Evolutionary conservation across 2,329 filamentous ascomycete genomes (phyloP), one percentile per base, ranked within the genome.

Genomic region (Talaromyces funiculosus): DNA sequence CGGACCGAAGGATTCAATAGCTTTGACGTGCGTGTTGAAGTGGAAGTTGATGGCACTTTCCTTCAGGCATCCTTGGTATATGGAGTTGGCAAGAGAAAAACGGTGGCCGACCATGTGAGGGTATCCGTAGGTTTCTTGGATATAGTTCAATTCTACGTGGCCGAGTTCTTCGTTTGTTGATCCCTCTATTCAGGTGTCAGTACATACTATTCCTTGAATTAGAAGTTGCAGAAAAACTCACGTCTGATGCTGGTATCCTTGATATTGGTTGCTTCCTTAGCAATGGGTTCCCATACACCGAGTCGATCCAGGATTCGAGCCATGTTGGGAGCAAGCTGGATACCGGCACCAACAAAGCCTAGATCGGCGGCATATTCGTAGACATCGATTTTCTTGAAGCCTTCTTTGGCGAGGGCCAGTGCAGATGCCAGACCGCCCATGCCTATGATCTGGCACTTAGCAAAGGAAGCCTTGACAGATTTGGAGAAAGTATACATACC

Each of bases 271-370:
- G 88, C 88, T 71, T 92, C 88, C 38, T 79, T 81, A 64, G 84
- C 84, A 63, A 94, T 90, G 16, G 81, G 79, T 18, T 81, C 75
- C 89, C 90, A 93, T 61, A 88, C 88, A 9, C 87, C 90, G 40
- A 92, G 77, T 14, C 81, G 78, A 69, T 90, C 86, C 12, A 94
- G 80, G 8, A 94, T 88, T 2, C 89, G 83, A 3, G 87, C 86
- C 82, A 93, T 89, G 66, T 94, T 95, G 0, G 90, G 90, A 0
- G 90, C 89, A 61, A 93, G 80, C 71, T 95, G 90, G 65, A 94
- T 93, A 4, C 90, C 90, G 1, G 90, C 90, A 24, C 90, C 90
- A 0, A 93, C 89, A 67, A 93, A 93, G 4, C 90, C 90, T 3
- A 93, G 81, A 65, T 85, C 83, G 4, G 86, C 84, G 0, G 89